Percentiles rank a stretch among this genome's conserved stretches.
Evolutionary conservation across 345 rosid genomes (phyloP).

Genomic region (Eutrema japonicum): DNA sequence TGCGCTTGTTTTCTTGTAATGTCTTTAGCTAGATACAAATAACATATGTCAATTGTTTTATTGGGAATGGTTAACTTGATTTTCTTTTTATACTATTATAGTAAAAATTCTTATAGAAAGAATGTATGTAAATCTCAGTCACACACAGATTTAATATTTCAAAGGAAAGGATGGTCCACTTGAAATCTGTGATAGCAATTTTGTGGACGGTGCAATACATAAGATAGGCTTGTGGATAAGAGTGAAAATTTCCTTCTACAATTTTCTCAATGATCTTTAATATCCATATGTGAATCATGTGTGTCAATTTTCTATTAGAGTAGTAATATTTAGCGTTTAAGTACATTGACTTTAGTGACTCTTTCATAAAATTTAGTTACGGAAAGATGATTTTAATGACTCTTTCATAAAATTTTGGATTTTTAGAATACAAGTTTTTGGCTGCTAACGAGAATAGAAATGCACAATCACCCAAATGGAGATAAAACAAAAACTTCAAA

Average conservation of each 20-base stretch:
- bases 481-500: not conserved
- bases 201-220: slow-evolving; percentile 26
- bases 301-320: not conserved
- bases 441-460: not conserved
- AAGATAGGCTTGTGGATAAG: slow-evolving; percentile 36
- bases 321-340: too few relatives aligned
- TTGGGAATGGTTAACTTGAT: not conserved
- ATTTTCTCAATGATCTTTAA: not conserved
- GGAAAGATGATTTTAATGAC: too few relatives aligned
- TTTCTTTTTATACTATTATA: not conserved
- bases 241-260: not conserved
- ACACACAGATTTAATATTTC: not conserved
- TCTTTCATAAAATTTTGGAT: too few relatives aligned
- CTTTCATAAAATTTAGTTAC: too few relatives aligned
- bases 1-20: too few relatives aligned
- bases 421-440: too few relatives aligned
- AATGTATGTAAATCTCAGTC: slow-evolving; percentile 10
- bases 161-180: slow-evolving; percentile 26
- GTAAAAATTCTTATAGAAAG: not conserved
- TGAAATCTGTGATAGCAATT: slow-evolving; percentile 33
- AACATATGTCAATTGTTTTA: slow-evolving; percentile 2
- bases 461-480: not conserved
- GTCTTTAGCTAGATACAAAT: not conserved
- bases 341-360: too few relatives aligned
- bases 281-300: slow-evolving; percentile 17